These are phyloP conservation scores for Suillus clintonianus DNA, from an alignment of 768 basidiomycete genomes.

Conservation along the genomic window DNA sequence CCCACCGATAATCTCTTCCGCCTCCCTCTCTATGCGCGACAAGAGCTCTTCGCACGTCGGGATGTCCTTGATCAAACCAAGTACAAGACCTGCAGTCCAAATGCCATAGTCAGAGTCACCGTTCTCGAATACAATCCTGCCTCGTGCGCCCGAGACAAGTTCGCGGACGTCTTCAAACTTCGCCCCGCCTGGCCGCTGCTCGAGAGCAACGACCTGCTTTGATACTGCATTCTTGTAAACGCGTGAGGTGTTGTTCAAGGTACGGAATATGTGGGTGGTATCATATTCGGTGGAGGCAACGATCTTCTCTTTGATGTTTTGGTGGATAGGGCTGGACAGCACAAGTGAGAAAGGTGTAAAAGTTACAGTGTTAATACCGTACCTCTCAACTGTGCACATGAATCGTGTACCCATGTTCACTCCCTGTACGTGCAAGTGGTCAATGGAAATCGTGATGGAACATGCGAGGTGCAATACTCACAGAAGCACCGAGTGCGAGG, in stretches of 20 bases:
- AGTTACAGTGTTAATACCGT: slow-evolving; percentile 11
- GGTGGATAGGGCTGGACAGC: slow-evolving; percentile 71
- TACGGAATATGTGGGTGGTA: slow-evolving; percentile 89
- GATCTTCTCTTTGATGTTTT: slow-evolving; percentile 89
- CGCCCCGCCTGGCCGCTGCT: slow-evolving; percentile 78
- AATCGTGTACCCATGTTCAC: slow-evolving; percentile 91
- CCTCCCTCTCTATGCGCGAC: slow-evolving; percentile 69
- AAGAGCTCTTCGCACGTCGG: slow-evolving; percentile 80
- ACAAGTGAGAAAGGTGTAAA: not conserved
- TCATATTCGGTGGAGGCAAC: slow-evolving; percentile 81
- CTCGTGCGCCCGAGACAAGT: slow-evolving; percentile 70
- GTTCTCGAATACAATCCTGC: slow-evolving; percentile 73
- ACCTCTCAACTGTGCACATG: slow-evolving; percentile 90
- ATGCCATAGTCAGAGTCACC: slow-evolving; percentile 89
- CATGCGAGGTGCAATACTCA: slow-evolving; percentile 38
- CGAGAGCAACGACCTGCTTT: slow-evolving; percentile 81
- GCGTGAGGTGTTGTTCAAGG: slow-evolving; percentile 79
- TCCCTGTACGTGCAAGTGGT: slow-evolving; percentile 47
- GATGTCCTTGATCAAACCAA: slow-evolving; percentile 81
- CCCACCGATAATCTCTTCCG: slow-evolving; percentile 62
- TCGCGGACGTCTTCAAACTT: slow-evolving; percentile 86
- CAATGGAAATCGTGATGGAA: not conserved
- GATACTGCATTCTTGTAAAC: slow-evolving; percentile 87
- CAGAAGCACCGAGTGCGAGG: slow-evolving; percentile 77
- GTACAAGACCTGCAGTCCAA: slow-evolving; percentile 69